phyloP scores from a whole-genome alignment of 2,329 filamentous ascomycete genomes.

The Neonectria neomacrospora region DNA sequence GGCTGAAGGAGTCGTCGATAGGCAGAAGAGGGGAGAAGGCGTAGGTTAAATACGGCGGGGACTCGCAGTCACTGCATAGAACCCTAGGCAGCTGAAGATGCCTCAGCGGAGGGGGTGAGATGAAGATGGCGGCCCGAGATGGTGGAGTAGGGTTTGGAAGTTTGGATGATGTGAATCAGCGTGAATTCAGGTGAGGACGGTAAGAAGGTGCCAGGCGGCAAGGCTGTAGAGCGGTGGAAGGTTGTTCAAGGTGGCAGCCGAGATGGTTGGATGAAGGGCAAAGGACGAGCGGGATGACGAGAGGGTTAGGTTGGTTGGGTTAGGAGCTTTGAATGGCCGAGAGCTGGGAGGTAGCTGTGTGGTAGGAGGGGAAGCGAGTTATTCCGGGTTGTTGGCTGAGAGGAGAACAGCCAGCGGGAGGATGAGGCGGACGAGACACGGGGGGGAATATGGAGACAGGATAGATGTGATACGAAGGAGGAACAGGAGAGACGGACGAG shows the following conservation, averaged over 20 bases:
- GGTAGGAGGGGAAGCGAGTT: background rate
- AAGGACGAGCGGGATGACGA: background rate
- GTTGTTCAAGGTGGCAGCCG: conserved; percentile 14
- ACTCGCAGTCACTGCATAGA: conserved; percentile 11
- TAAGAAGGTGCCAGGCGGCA: conserved; percentile 17
- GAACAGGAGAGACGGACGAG: conserved; percentile 8
- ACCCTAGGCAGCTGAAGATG: conserved; percentile 39
- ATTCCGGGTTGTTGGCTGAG: background rate
- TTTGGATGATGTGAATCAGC: conserved; percentile 26
- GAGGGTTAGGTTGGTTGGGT: conserved; percentile 2
- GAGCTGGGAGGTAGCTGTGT: background rate
- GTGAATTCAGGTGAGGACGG: conserved; percentile 24
- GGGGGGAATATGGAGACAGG: conserved; percentile 1
- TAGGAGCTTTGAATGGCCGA: background rate
- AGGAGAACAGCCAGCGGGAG: conserved; percentile 5
- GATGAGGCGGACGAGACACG: conserved; percentile 19
- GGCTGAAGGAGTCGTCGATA: conserved; percentile 24
- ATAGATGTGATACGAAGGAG: conserved; percentile 13
- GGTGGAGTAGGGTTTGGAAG: conserved; percentile 16
- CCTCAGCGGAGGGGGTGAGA: conserved; percentile 27
- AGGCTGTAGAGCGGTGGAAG: conserved; percentile 17
- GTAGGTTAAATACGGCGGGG: conserved; percentile 35
- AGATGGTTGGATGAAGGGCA: conserved; percentile 15
- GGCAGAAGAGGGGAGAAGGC: conserved; percentile 31
- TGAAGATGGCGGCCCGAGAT: conserved; percentile 1